Evolutionary conservation across 2,329 filamentous ascomycete species (phyloP), one percentile per base, ranked within the genome.

Genomic region (Thermoascus crustaceus): DNA sequence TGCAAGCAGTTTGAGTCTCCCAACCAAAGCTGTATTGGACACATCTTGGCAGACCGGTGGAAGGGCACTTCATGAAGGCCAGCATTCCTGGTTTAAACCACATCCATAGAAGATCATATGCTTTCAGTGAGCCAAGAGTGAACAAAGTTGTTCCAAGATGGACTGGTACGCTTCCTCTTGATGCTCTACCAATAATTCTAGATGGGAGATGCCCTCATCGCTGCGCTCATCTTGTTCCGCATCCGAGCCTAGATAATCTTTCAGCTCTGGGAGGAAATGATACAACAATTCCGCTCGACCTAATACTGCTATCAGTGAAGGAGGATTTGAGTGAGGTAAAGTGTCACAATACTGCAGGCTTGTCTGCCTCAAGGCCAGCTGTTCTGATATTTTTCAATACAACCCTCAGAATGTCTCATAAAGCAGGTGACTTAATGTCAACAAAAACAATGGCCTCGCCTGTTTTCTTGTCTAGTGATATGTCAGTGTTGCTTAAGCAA

Each of bases 11-110:
- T 22, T 38, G 38, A 16, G 35, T 45, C 34, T 47, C 40, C 16
- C 38, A 29, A 20, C 43, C 32, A 16, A 29, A 36, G 33, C 37
- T 35, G 33, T 46, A 47, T 27, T 23, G 17, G 29, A 47, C 26
- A 32, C 39, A 49, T 26, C 24, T 30, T 13, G 38, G 40, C 30
- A 36, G 20, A 13, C 32, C 32, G 16, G 34, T 40, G 24, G 16
- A 24, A 14, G 20, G 17, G 25, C 38, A 40, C 27, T 34, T 43
- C 24, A 45, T 51, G 40, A 48, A 53, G 5, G 50, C 38, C 14
- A 44, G 21, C 7, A 37, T 39, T 27, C 53, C 53, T 24, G 44
- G 46, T 36, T 58, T 58, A 32, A 59, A 59, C 11, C 59, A 38
- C 10, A 45, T 41, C 46, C 39, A 57, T 1, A 60, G 41, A 10